Base-by-base conservation (phyloP, 1,139 yeast genomes). In the Saccharomyces pastorianus region DNA sequence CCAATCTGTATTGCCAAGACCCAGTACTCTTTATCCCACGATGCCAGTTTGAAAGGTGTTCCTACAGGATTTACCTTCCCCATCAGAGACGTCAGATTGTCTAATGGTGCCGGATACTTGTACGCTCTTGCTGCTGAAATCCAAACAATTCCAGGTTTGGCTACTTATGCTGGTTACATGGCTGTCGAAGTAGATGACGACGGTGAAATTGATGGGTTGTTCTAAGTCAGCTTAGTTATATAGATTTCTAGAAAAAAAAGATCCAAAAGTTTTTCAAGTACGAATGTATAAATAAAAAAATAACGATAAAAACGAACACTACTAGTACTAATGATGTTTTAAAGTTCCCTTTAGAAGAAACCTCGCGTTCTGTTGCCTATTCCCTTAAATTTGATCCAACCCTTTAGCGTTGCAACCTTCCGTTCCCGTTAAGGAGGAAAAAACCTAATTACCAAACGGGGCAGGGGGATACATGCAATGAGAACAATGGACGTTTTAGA, bases 1-100 rank as follows among this genome's bases (percentile, higher is more conserved):
- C 99, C 99, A 58, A 85, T 93, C 65, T 93, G 99, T 77, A 86
- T 93, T 68, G 99, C 99, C 63, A 93, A 93, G 79, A 93, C 99
- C 2, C 99, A 93, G 74, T 93, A 93, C 76, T 90, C 97, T 17
- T 79, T 93, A 64, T 89, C 97, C 14, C 98, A 91, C 70, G 98
- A 93, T 72, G 93, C 98, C 50, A 79, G 80, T 51, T 80, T 93
- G 73, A 90, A 90, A 78, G 97, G 97, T 72, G 96, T 89, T 47
- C 99, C 99, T 61, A 80, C 87, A 8, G 97, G 96, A 7, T 93
- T 91, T 76, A 85, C 82, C 55, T 88, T 93, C 76, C 99, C 99
- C 51, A 88, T 93, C 65, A 82, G 96, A 71, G 98, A 93, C 64
- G 88, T 93, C 61, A 84, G 95, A 70, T 95, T 95, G 11, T 87